phyloP scores from a whole-genome alignment of 1,284 basidiomycete species.

The Ustilago xerochloae region DNA sequence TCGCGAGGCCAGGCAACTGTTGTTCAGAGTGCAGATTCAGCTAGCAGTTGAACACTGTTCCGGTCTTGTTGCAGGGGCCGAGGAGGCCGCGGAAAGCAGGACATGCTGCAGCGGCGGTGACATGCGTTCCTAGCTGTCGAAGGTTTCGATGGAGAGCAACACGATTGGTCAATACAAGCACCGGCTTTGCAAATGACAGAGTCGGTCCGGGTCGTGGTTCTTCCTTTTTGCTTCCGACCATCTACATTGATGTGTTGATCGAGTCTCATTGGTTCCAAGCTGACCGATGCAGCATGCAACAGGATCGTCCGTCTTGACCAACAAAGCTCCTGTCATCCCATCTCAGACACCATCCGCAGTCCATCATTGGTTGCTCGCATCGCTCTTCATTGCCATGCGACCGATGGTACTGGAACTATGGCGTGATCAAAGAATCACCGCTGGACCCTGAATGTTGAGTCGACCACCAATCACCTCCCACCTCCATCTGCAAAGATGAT shows the following conservation, averaged over 20 bases:
- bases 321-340: neutral
- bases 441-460: neutral
- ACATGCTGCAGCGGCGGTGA: neutral
- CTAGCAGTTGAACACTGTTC: no score
- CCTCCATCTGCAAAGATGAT: neutral
- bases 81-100: neutral
- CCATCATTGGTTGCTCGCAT: neutral
- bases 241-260: neutral
- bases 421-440: conserved; percentile 20
- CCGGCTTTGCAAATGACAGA: neutral
- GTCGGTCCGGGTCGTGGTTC: neutral
- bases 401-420: conserved; percentile 13
- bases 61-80: no score
- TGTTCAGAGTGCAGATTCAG: no score
- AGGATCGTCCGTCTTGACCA: neutral
- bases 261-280: neutral
- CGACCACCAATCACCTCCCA: conserved; percentile 9
- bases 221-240: neutral
- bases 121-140: neutral
- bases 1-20: no score
- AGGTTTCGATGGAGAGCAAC: neutral
- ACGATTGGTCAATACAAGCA: no score
- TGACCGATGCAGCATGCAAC: neutral
- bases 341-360: neutral
- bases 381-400: conserved; percentile 13